Evolutionary conservation across 2,329 filamentous ascomycete genomes (phyloP).

Genomic region (Alternaria tenuissima): DNA sequence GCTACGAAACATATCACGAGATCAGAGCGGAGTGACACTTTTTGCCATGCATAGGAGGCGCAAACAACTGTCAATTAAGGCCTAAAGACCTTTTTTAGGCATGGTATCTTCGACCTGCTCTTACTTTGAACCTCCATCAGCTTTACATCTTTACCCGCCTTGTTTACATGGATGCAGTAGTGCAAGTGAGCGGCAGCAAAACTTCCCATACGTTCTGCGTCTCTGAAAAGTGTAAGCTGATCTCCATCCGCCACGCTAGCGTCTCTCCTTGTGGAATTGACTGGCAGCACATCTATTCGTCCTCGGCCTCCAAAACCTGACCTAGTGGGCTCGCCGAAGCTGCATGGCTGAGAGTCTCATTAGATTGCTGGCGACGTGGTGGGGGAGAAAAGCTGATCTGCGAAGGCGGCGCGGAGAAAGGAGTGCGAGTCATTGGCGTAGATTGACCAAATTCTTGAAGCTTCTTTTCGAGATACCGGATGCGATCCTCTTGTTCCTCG

Average conservation of each 20-base stretch:
- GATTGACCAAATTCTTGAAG: slow-evolving; percentile 29
- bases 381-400: slow-evolving; percentile 19
- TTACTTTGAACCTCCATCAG: too few species aligned
- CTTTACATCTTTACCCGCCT: not conserved
- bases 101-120: too few species aligned
- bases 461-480: slow-evolving; percentile 40
- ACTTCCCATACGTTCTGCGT: not conserved
- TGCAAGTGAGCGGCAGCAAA: not conserved
- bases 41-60: not conserved
- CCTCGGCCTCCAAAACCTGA: slow-evolving; percentile 13
- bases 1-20: not conserved
- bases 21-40: not conserved
- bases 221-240: not conserved
- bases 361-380: slow-evolving; percentile 13
- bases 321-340: slow-evolving; percentile 4
- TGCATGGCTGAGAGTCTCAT: not conserved
- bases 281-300: slow-evolving; percentile 3
- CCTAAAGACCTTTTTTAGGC: not conserved
- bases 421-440: not conserved
- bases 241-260: not conserved
- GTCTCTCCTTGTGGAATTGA: not conserved
- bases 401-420: slow-evolving; percentile 25
- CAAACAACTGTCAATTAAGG: not conserved
- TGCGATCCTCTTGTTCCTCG: slow-evolving; percentile 39
- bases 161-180: not conserved